A percentile compares a stretch with the other conserved stretches of the same genome.
phyloP scores from a whole-genome alignment of 176 grass and related monocot species.

The Tuctoria greenei region DNA sequence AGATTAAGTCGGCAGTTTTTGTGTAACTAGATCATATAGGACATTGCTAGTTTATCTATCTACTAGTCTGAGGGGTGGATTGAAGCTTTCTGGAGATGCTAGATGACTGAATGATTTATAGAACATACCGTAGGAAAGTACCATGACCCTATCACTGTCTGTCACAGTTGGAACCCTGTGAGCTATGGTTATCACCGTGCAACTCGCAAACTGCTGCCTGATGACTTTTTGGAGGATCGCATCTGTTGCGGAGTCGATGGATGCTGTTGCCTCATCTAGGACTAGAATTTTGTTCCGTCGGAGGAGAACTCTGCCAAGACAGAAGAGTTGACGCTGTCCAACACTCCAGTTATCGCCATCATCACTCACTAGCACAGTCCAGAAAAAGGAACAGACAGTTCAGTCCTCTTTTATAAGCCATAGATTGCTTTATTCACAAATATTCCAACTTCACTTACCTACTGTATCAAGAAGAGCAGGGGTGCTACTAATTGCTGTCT shows the following conservation, averaged over 20 bases:
- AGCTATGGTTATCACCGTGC: slow-evolving; percentile 87
- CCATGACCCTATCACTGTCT: slow-evolving; percentile 89
- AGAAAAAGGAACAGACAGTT: not conserved
- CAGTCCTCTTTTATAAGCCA: not conserved
- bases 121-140: slow-evolving; percentile 88
- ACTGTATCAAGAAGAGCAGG: slow-evolving; percentile 82
- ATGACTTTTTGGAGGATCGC: slow-evolving; percentile 81
- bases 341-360: slow-evolving; percentile 88
- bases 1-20: not conserved
- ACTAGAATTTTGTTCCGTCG: slow-evolving; percentile 80
- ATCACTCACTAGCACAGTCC: slow-evolving; percentile 62
- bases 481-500: slow-evolving; percentile 56
- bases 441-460: slow-evolving; percentile 36
- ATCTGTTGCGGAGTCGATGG: slow-evolving; percentile 88
- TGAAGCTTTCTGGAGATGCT: not conserved
- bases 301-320: slow-evolving; percentile 84
- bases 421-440: not conserved
- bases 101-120: slow-evolving; percentile 7
- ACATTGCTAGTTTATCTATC: not conserved
- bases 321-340: slow-evolving; percentile 93
- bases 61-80: not conserved
- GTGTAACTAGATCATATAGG: not conserved
- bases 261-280: slow-evolving; percentile 88
- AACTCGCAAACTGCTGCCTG: slow-evolving; percentile 71
- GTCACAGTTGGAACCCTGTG: slow-evolving; percentile 91